A percentile compares a stretch with the other conserved stretches of the same genome.
Conservation (phyloP, 129 eudicot genomes). For the Chrysanthemum lavandulifolium region DNA sequence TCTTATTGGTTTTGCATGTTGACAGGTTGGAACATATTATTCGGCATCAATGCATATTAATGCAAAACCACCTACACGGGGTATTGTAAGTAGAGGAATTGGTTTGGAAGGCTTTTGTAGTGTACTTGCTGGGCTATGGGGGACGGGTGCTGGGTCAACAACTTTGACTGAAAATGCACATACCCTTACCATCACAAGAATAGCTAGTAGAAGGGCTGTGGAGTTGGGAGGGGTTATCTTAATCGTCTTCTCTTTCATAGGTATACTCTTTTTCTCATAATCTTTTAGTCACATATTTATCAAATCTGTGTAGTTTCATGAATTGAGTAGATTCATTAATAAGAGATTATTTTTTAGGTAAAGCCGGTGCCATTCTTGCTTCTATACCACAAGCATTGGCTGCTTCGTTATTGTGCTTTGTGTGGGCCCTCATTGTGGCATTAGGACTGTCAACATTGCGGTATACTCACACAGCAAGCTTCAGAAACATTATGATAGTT, state of each 20-base stretch:
- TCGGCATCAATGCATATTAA: slow-evolving; percentile 55
- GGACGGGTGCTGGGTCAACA: slow-evolving; percentile 90
- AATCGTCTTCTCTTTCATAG: slow-evolving; percentile 79
- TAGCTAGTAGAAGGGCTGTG: slow-evolving; percentile 74
- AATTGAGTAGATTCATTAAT: background rate
- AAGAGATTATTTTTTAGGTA: slow-evolving; percentile 46
- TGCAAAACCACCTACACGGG: slow-evolving; percentile 78
- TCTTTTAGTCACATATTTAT: background rate
- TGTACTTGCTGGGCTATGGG: slow-evolving; percentile 93
- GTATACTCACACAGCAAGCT: slow-evolving; percentile 69
- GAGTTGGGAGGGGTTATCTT: slow-evolving; percentile 76
- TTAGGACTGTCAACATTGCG: slow-evolving; percentile 74
- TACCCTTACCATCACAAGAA: slow-evolving; percentile 65
- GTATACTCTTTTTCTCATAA: slow-evolving; percentile 38
- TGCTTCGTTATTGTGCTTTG: slow-evolving; percentile 82
- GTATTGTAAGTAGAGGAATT: slow-evolving; percentile 90
- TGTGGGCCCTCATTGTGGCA: slow-evolving; percentile 75
- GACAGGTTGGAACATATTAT: slow-evolving; percentile 86
- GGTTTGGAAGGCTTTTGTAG: slow-evolving; percentile 98
- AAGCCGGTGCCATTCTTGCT: slow-evolving; percentile 95
- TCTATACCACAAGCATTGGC: slow-evolving; percentile 97
- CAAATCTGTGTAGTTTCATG: background rate
- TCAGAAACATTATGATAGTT: slow-evolving; percentile 68
- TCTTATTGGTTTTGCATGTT: slow-evolving; percentile 20
- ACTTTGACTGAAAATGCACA: slow-evolving; percentile 85